Evolutionary conservation across 495 filamentous ascomycete genomes (phyloP).

Genomic region (Talaromyces ruber): DNA sequence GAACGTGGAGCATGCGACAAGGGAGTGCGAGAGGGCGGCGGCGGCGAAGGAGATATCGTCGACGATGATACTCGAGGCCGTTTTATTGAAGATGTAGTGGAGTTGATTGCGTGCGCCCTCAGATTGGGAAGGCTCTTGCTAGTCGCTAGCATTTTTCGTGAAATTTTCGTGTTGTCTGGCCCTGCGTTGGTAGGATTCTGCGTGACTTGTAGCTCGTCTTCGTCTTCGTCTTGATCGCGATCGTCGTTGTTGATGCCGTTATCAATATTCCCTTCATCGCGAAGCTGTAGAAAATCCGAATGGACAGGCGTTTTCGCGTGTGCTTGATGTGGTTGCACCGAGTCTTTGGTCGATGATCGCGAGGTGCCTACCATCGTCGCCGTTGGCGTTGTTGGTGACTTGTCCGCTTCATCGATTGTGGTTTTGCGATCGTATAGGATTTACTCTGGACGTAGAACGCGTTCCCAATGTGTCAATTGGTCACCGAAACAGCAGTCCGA

Average conservation of each 20-base stretch:
- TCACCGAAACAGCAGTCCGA: neutral
- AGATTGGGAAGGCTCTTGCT: slow-evolving; percentile 3
- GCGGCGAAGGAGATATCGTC: slow-evolving; percentile 2
- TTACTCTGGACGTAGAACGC: neutral
- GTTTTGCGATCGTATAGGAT: neutral
- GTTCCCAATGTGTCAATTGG: neutral
- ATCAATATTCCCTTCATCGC: neutral
- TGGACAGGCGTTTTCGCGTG: neutral
- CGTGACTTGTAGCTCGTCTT: neutral
- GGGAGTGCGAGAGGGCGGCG: neutral
- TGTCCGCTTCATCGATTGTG: neutral
- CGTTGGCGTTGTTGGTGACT: slow-evolving; percentile 6
- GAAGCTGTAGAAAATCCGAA: neutral
- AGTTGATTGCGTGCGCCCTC: slow-evolving; percentile 5
- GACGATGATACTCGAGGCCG: slow-evolving; percentile 8
- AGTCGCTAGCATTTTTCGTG: neutral
- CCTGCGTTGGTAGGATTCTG: neutral
- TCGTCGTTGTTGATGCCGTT: slow-evolving; percentile 13
- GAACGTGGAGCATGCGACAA: neutral
- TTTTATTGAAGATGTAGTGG: slow-evolving; percentile 12
- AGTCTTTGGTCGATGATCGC: slow-evolving; percentile 27
- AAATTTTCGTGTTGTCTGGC: neutral
- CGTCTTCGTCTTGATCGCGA: slow-evolving; percentile 9
- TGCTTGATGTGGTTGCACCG: slow-evolving; percentile 13
- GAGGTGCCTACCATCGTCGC: slow-evolving; percentile 28